Conservation (phyloP, 768 basidiomycete genomes). For the Sporobolomyces phaffii region DNA sequence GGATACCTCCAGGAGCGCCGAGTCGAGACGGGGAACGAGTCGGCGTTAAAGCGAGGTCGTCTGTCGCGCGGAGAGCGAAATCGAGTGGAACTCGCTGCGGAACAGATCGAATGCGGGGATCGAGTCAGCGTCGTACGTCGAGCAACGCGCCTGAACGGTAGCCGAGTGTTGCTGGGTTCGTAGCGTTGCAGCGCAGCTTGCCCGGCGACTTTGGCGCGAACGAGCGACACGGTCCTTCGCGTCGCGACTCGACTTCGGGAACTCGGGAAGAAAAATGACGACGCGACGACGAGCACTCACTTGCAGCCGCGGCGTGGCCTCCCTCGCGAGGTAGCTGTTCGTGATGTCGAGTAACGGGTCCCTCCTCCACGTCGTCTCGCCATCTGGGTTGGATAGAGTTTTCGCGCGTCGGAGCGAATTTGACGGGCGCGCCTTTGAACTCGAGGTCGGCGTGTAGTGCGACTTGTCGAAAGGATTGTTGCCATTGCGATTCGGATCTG, state of each 20-base stretch:
- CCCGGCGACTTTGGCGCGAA: no score
- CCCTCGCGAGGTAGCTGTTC: constrained; percentile 11
- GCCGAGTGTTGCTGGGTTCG: no score
- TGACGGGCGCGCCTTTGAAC: not conserved
- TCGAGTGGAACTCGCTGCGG: constrained; percentile 8
- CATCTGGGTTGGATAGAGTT: constrained; percentile 26
- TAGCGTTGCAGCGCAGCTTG: no score
- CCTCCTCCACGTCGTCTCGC: constrained; percentile 17
- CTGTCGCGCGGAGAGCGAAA: not conserved
- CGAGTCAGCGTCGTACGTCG: no score
- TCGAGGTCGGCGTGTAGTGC: not conserved
- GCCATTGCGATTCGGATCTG: constrained; percentile 7
- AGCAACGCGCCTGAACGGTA: no score
- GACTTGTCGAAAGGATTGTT: constrained; percentile 2
- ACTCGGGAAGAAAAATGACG: not conserved
- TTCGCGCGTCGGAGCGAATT: constrained; percentile 7
- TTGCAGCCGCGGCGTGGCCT: not conserved
- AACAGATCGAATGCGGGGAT: not conserved
- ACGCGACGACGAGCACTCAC: not conserved
- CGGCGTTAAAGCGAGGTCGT: not conserved
- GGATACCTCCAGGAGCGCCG: not conserved
- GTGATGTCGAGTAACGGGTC: constrained; percentile 29
- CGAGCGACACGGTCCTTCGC: no score
- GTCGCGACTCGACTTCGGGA: not conserved
- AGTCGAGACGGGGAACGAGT: not conserved